Conservation (phyloP, 2,329 filamentous ascomycete species). For the Trichophyton equinum region DNA sequence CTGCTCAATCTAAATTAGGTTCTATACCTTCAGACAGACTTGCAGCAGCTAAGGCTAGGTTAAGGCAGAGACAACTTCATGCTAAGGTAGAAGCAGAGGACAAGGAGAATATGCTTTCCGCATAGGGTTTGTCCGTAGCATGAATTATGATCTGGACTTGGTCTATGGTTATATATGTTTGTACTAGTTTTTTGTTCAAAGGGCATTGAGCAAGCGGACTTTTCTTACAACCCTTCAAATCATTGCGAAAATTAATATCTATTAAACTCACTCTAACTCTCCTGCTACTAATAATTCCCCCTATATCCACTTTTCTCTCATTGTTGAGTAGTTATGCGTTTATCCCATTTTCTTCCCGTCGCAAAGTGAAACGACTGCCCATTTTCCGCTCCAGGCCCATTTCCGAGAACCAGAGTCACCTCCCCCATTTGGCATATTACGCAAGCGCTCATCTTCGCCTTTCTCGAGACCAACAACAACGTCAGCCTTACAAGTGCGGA, state of each 20-base stretch:
- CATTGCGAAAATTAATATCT: neutral
- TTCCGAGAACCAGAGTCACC: slow-evolving; percentile 58
- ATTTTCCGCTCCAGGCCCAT: slow-evolving; percentile 95
- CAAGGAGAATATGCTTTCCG: slow-evolving; percentile 22
- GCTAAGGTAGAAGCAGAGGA: slow-evolving; percentile 15
- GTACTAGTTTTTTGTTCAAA: neutral
- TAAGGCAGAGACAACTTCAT: slow-evolving; percentile 22
- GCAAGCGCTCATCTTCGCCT: slow-evolving; percentile 73
- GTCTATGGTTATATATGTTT: neutral
- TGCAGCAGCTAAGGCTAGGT: slow-evolving; percentile 25
- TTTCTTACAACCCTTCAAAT: neutral
- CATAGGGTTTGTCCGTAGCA: neutral
- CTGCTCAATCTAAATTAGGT: slow-evolving; percentile 13
- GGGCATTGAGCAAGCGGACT: neutral
- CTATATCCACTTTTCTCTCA: neutral
- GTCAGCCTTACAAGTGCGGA: slow-evolving; percentile 93
- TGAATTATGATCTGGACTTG: neutral
- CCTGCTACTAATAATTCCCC: too few species aligned
- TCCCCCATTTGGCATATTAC: slow-evolving; percentile 53
- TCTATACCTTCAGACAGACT: slow-evolving; percentile 22
- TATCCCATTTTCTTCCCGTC: slow-evolving; percentile 44
- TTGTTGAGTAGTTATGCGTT: neutral
- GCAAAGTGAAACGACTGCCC: slow-evolving; percentile 83
- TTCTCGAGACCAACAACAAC: slow-evolving; percentile 77
- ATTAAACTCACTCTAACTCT: neutral